Conservation (phyloP, 2,329 filamentous ascomycete genomes). For the Blastomyces silverae region DNA sequence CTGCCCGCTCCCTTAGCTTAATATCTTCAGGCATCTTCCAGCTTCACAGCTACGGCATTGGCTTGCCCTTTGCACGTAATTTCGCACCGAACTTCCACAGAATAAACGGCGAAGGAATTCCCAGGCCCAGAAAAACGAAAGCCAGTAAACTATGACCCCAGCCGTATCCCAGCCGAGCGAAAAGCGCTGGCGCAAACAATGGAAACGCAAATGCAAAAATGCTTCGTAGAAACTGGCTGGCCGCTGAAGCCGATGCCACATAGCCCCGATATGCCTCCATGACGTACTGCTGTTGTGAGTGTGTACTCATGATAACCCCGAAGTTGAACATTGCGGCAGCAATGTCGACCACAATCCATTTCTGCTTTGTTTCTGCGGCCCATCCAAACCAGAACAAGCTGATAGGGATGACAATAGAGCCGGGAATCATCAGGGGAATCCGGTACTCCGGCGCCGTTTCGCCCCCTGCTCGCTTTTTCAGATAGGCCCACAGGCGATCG, state of each 20-base stretch:
- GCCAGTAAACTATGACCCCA: constrained; percentile 51
- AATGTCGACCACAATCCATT: constrained; percentile 51
- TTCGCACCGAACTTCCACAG: constrained; percentile 16
- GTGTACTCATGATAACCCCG: constrained; percentile 16
- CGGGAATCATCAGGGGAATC: constrained; percentile 51
- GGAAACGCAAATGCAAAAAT: constrained; percentile 48
- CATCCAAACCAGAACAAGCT: constrained; percentile 55
- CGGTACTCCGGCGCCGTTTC: constrained; percentile 31
- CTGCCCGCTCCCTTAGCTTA: background rate
- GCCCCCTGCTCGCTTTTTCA: constrained; percentile 4
- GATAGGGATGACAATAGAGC: constrained; percentile 49
- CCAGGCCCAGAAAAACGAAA: constrained; percentile 48
- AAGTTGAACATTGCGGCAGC: constrained; percentile 19
- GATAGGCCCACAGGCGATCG: constrained; percentile 19
- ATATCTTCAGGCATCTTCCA: background rate
- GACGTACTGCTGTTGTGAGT: constrained; percentile 45
- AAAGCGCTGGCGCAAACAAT: constrained; percentile 51
- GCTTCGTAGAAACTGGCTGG: constrained; percentile 49
- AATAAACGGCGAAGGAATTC: constrained; percentile 14
- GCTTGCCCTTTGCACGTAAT: constrained; percentile 9
- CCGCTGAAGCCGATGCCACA: constrained; percentile 47
- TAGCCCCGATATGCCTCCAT: constrained; percentile 49
- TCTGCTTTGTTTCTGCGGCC: constrained; percentile 46
- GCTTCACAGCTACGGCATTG: background rate
- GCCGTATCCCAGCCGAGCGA: constrained; percentile 40